Evolutionary conservation across 306 rosid species (phyloP).

Genomic region (Sicyos edulis): DNA sequence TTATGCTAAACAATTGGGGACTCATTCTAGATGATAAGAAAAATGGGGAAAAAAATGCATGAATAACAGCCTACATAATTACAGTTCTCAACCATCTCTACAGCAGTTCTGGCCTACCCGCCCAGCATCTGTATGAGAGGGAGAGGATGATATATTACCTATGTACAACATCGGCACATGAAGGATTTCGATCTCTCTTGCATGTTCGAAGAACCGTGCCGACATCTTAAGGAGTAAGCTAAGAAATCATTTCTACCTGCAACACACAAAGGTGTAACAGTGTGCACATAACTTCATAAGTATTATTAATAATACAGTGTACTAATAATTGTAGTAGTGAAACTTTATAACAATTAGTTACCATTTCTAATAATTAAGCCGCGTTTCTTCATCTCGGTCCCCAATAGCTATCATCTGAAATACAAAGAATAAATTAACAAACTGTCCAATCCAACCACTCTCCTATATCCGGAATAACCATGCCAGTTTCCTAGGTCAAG

Average conservation of each 20-base stretch:
- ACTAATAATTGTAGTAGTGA: background rate
- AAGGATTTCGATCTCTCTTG: constrained; percentile 18
- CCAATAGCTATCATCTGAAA: constrained; percentile 81
- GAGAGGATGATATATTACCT: constrained; percentile 45
- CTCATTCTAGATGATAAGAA: constrained; percentile 14
- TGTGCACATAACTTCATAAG: background rate
- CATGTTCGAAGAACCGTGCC: constrained; percentile 24
- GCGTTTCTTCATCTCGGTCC: constrained; percentile 55
- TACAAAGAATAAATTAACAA: constrained; percentile 22
- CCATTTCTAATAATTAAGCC: constrained; percentile 29
- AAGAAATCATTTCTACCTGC: constrained; percentile 21
- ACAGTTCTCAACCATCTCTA: constrained; percentile 64
- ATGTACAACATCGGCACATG: constrained; percentile 57
- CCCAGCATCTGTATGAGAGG: constrained; percentile 45
- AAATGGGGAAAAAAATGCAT: constrained; percentile 22
- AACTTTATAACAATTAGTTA: constrained; percentile 22
- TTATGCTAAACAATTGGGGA: constrained; percentile 26
- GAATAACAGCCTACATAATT: constrained; percentile 53
- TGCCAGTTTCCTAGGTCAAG: too few species aligned
- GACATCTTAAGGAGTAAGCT: constrained; percentile 28
- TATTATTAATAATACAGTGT: background rate
- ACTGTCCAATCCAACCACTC: background rate
- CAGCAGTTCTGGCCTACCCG: constrained; percentile 44
- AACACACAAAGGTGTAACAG: background rate
- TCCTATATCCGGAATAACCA: too few species aligned